Base-by-base conservation (phyloP, 2,329 filamentous ascomycete species). In the Aureobasidium leucospermi region DNA sequence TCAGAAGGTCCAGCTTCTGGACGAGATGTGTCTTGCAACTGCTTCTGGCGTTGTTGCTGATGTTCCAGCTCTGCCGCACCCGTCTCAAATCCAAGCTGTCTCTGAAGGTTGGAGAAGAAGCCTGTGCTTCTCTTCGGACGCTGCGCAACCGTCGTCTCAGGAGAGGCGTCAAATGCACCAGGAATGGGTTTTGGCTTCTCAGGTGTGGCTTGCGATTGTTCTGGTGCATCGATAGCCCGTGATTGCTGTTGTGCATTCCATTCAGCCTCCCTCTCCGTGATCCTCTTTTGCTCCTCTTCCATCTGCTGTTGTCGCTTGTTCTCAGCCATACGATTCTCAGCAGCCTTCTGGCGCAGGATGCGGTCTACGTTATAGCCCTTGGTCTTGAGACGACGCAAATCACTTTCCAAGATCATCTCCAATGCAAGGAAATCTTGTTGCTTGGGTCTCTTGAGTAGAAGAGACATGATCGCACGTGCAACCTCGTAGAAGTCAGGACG, bases 291-390 rank as follows among this genome's bases (percentile, higher is more conserved):
- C 64, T 82, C 81, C 65, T 87, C 82, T 60, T 84, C 81, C 23
- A 91, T 84, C 36, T 80, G 80, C 68, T 84, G 82, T 67, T 87
- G 85, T 51, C 89, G 83, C 70, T 90, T 85, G 67, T 89, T 88
- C 68, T 96, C 92, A 0, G 89, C 90, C 64, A 97, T 85, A 56
- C 89, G 84, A 6, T 90, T 89, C 72, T 97, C 91, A 2, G 89
- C 89, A 19, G 88, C 90, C 75, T 95, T 95, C 58, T 87, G 87
- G 39, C 90, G 85, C 23, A 99, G 79, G 63, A 99, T 97, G 52
- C 94, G 87, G 68, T 96, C 90, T 41, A 99, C 94, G 65, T 99
- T 97, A 78, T 96, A 97, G 1, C 94, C 94, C 64, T 94, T 90
- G 62, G 86, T 85, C 67, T 90, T 86, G 42, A 99, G 76, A 55